phyloP scores from a whole-genome alignment of 345 rosid genomes.

The Corymbia maculata region DNA sequence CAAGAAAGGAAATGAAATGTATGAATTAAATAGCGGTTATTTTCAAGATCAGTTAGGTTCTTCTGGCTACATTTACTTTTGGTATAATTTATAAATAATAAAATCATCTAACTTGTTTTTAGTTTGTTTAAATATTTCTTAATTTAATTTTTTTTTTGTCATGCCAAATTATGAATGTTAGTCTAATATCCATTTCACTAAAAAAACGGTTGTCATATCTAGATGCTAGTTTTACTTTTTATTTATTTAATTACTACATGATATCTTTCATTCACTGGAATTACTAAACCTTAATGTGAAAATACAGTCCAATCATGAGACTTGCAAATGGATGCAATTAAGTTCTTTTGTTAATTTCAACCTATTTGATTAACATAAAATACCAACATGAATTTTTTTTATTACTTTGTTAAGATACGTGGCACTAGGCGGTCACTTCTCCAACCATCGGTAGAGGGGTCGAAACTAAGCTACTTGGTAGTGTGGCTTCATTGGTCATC shows the following conservation, averaged over 20 bases:
- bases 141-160: no score
- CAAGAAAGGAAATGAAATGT: background rate
- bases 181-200: background rate
- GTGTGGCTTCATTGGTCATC: no score
- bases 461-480: no score
- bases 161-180: no score
- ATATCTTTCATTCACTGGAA: background rate
- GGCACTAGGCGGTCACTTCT: background rate
- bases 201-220: background rate
- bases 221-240: background rate
- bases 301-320: background rate
- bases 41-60: background rate
- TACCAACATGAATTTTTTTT: no score
- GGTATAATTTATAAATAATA: background rate
- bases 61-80: background rate
- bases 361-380: background rate
- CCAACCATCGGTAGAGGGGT: no score
- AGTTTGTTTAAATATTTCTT: background rate
- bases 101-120: background rate
- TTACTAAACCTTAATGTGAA: fast-evolving
- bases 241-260: background rate
- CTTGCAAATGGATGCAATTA: background rate
- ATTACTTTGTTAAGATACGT: no score
- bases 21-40: no score
- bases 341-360: background rate